A percentile compares a stretch with the other conserved stretches of the same genome.
phyloP scores from a whole-genome alignment of 2,329 filamentous ascomycete genomes.

The Phialocephala subalpina region DNA sequence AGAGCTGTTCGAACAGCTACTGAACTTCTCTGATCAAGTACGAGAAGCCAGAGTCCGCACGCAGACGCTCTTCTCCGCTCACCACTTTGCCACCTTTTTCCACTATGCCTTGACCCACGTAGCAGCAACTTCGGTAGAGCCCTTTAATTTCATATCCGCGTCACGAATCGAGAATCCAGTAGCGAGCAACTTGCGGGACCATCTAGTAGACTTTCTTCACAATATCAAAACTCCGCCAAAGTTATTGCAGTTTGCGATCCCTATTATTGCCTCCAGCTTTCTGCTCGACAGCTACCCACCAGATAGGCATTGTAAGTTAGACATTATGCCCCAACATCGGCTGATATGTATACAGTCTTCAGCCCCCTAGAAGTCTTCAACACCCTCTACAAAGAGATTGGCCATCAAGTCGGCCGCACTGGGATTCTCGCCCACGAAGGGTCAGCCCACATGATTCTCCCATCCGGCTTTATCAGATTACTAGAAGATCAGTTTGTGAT shows the following conservation, averaged over 20 bases:
- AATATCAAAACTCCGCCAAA: conserved; percentile 20
- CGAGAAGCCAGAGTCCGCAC: conserved; percentile 20
- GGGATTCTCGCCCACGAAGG: conserved; percentile 30
- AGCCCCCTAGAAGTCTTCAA: conserved; percentile 29
- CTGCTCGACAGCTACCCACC: conserved; percentile 34
- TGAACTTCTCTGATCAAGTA: conserved; percentile 32
- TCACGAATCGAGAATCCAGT: conserved; percentile 24
- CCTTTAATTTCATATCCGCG: conserved; percentile 31
- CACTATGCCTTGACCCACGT: conserved; percentile 22
- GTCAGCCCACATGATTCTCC: conserved; percentile 28
- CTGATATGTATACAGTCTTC: conserved; percentile 27
- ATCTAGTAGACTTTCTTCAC: conserved; percentile 26
- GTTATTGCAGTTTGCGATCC: conserved; percentile 25
- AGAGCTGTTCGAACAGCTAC: conserved; percentile 25
- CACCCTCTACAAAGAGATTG: conserved; percentile 32
- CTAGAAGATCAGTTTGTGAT: conserved; percentile 27
- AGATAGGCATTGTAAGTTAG: conserved; percentile 34
- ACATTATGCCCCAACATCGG: conserved; percentile 13
- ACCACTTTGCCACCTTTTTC: conserved; percentile 29
- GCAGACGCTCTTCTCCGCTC: conserved; percentile 28
- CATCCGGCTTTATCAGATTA: conserved; percentile 27
- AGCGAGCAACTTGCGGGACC: conserved; percentile 14
- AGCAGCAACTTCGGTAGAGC: conserved; percentile 17
- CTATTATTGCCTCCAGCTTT: conserved; percentile 33
- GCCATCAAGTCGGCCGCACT: conserved; percentile 20